These are phyloP conservation scores for Moricandia arvensis DNA, from an alignment of 345 rosid genomes.

Conservation along the genomic window DNA sequence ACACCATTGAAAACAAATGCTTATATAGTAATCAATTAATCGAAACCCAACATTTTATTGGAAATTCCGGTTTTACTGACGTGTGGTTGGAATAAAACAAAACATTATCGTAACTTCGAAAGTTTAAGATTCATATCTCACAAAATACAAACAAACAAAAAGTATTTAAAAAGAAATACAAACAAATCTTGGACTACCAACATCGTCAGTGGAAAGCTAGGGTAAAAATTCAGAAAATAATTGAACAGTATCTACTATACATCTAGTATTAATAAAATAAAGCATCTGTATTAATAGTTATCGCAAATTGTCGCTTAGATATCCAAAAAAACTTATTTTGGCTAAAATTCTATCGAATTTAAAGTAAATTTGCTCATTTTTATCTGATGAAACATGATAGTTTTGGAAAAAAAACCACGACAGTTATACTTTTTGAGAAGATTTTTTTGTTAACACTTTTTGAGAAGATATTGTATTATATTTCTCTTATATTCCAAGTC, in stretches of 20 bases:
- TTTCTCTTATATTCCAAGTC: neutral
- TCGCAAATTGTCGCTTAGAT: neutral
- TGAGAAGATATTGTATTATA: neutral
- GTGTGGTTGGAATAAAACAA: neutral
- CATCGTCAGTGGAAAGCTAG: neutral
- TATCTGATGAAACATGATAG: neutral
- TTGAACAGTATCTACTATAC: neutral
- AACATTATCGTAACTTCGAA: neutral
- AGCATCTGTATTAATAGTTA: neutral
- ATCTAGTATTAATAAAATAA: neutral
- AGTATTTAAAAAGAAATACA: neutral
- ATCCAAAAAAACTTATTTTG: neutral
- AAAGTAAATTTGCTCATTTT: neutral
- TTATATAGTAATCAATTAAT: neutral
- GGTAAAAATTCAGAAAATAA: neutral
- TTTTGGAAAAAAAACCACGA: neutral
- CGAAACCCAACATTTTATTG: neutral
- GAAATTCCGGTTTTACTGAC: neutral
- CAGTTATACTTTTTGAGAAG: neutral
- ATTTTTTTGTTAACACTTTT: no score
- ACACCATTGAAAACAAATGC: neutral
- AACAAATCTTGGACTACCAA: neutral
- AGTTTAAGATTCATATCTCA: neutral
- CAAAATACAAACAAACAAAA: neutral
- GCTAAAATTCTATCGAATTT: neutral